phyloP scores from a whole-genome alignment of 495 filamentous ascomycete genomes.

The Aspergillus saccharolyticus region DNA sequence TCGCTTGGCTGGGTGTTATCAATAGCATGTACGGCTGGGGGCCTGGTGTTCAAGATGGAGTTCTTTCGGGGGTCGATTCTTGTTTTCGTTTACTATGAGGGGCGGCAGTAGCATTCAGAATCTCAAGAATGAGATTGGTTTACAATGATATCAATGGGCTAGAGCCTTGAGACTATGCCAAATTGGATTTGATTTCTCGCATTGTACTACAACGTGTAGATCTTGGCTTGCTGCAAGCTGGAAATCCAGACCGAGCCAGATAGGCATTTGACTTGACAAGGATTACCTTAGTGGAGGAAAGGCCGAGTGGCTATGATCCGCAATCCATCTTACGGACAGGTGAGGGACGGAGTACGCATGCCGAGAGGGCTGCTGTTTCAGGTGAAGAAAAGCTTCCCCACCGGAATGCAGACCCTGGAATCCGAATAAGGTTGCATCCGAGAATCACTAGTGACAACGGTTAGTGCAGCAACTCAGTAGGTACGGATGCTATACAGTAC shows the following conservation, averaged over 20 bases:
- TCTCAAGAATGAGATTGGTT: not conserved
- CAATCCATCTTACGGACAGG: too few relatives aligned
- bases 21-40: slow-evolving; percentile 9
- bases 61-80: not conserved
- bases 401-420: slow-evolving; percentile 12
- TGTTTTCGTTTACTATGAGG: not conserved
- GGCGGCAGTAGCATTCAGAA: not conserved
- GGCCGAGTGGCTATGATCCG: too few relatives aligned
- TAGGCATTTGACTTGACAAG: too few relatives aligned
- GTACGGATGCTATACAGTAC: not conserved
- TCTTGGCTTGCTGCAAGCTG: not conserved
- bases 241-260: too few relatives aligned
- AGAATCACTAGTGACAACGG: not conserved
- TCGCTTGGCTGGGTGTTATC: slow-evolving; percentile 6
- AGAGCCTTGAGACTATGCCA: not conserved
- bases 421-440: slow-evolving; percentile 1
- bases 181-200: not conserved
- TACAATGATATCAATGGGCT: not conserved
- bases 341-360: not conserved
- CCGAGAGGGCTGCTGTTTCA: not conserved
- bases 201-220: not conserved
- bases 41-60: not conserved
- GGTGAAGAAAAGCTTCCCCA: not conserved
- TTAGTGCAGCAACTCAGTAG: not conserved
- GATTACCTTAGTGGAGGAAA: too few relatives aligned